Conservation (phyloP, 1,139 yeast genomes). For the Debaryomyces fabryi region DNA sequence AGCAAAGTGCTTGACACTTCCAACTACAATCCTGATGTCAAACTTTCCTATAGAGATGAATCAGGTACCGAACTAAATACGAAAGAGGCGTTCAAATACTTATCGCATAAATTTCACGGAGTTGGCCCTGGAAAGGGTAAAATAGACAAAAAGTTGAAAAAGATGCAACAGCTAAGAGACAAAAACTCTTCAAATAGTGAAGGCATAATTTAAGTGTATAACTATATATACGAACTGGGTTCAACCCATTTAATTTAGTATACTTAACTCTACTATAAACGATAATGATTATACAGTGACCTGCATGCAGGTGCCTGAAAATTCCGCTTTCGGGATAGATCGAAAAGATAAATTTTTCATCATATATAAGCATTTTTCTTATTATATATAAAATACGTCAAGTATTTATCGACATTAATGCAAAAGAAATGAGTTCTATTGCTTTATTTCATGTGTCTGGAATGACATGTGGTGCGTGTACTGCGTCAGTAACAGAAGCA, state of each 20-base stretch:
- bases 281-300: not conserved
- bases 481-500: slow-evolving; percentile 32
- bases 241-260: not conserved
- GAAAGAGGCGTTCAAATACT: slow-evolving; percentile 81
- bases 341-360: slow-evolving; percentile 11
- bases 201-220: not conserved
- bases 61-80: slow-evolving; percentile 64
- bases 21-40: slow-evolving; percentile 64
- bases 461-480: slow-evolving; percentile 46
- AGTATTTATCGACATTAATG: not conserved
- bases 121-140: slow-evolving; percentile 22
- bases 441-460: slow-evolving; percentile 24
- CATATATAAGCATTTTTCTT: not conserved
- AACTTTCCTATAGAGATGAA: slow-evolving; percentile 69
- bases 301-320: not conserved
- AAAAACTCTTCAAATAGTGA: not conserved
- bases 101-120: slow-evolving; percentile 90
- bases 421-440: slow-evolving; percentile 10
- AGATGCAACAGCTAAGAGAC: slow-evolving; percentile 3
- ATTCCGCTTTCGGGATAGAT: slow-evolving; percentile 10
- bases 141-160: slow-evolving; percentile 12
- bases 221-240: not conserved
- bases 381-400: not conserved
- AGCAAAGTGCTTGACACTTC: slow-evolving; percentile 24
- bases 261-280: not conserved